Evolutionary conservation across 305 asterid species (phyloP), one percentile per base, ranked within the genome.

Genomic region (Fraxinus sp.): DNA sequence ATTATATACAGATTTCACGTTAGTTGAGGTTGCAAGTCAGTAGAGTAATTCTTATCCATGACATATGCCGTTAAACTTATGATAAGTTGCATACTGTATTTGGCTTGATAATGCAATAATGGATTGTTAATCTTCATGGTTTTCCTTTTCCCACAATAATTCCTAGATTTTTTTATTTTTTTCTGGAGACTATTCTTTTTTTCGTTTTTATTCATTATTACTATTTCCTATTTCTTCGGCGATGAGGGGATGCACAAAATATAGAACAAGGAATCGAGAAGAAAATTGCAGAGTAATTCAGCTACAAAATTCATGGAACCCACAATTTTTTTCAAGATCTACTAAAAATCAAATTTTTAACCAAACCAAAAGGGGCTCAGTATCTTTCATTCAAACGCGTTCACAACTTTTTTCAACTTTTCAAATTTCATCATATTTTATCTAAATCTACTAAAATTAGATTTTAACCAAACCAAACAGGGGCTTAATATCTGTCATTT

Each of bases 11-110:
- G 49, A 70, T 75, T 77, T 79, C 11, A 36, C 84, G 49, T 76
- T 83, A 87, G 86, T 39, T 57, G 82, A 46, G 83, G 82, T 87
- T 81, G 80, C 80, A 57, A 73, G 76, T 24, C 36, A 10, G 20
- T 76, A 44, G 36, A 24, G 39, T 44, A 44, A 79, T 82, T 78
- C 74, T 76, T 72, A 83, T 80, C 59, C 66, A 33, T 70, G 44
- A 24, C 39, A 62, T 37, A 46, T 80, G 77, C 39, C 35, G 35
- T 74, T 18, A 70, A 46, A n/a, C 76, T 72, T 64, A 20, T 74
- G 79, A 20, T 35, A 79, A 76, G 13, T 57, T 62, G 24, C 78
- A 55, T 59, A 74, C 33, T 39, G 36, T 66, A 78, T 68, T 83
- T 82, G 83, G 37, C 74, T 80, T 81, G 46, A 71, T 46, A 46